Percentiles rank a stretch among this genome's conserved stretches.
phyloP scores from a whole-genome alignment of 2,329 filamentous ascomycete genomes.

The Apiospora sp. region DNA sequence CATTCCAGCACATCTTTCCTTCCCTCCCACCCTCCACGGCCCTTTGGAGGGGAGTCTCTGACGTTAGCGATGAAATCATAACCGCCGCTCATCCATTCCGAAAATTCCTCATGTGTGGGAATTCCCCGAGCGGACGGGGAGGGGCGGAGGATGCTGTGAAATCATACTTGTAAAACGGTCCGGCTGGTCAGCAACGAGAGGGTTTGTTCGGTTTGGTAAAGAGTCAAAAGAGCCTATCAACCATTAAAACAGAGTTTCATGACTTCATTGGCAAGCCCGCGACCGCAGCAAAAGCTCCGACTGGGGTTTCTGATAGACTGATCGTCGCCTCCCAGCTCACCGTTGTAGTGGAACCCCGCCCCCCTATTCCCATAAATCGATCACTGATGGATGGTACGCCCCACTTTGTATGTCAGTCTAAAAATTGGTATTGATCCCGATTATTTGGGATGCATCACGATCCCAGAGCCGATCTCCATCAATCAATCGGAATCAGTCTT shows the following conservation, averaged over 20 bases:
- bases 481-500: not conserved
- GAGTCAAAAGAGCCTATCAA: not conserved
- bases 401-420: not conserved
- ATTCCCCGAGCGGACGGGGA: not conserved
- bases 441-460: not conserved
- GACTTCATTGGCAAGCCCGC: not conserved
- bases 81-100: not conserved
- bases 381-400: not conserved
- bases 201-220: not conserved
- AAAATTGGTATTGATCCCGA: not conserved
- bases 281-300: not conserved
- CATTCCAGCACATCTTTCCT: not conserved
- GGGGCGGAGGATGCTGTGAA: not conserved
- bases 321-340: not conserved
- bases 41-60: not conserved
- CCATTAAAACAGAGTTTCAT: not conserved
- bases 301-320: not conserved
- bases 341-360: not conserved
- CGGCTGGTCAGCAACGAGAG: not conserved
- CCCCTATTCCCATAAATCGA: not conserved
- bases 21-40: not conserved
- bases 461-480: not conserved
- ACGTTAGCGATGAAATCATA: constrained; percentile 9
- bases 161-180: not conserved
- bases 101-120: not conserved